Percentiles rank a stretch among this genome's conserved stretches.
These are phyloP conservation scores for Quercus wislizeni DNA, from an alignment of 306 rosid genomes.

Conservation along the genomic window DNA sequence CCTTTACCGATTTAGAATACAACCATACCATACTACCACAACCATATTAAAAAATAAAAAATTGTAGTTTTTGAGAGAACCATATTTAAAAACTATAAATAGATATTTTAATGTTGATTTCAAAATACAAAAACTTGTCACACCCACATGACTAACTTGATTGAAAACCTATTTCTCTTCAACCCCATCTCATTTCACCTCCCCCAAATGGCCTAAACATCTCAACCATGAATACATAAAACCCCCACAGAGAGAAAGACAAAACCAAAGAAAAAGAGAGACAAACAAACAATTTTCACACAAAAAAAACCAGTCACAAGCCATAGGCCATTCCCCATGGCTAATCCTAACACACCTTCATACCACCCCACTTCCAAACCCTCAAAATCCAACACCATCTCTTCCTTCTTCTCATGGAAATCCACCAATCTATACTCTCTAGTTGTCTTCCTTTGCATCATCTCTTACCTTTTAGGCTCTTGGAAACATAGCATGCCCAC, in stretches of 20 bases:
- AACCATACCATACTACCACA: no score
- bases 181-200: constrained; percentile 4
- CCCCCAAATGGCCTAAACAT: not conserved
- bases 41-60: no score
- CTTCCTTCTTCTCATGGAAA: constrained; percentile 28
- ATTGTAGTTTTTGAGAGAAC: no score
- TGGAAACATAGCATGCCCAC: constrained; percentile 29
- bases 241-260: no score
- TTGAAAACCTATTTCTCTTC: not conserved
- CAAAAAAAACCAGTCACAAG: no score
- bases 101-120: not conserved
- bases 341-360: constrained; percentile 10
- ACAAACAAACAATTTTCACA: not conserved
- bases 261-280: no score
- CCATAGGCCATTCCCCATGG: constrained; percentile 18
- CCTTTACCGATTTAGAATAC: no score
- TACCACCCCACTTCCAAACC: constrained; percentile 54
- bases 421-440: constrained; percentile 46
- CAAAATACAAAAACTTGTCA: not conserved
- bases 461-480: constrained; percentile 51
- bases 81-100: no score
- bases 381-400: constrained; percentile 21
- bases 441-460: constrained; percentile 54
- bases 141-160: not conserved
- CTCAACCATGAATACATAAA: not conserved